Conservation (phyloP, 768 basidiomycete genomes). For the Dentipellis fragilis region DNA sequence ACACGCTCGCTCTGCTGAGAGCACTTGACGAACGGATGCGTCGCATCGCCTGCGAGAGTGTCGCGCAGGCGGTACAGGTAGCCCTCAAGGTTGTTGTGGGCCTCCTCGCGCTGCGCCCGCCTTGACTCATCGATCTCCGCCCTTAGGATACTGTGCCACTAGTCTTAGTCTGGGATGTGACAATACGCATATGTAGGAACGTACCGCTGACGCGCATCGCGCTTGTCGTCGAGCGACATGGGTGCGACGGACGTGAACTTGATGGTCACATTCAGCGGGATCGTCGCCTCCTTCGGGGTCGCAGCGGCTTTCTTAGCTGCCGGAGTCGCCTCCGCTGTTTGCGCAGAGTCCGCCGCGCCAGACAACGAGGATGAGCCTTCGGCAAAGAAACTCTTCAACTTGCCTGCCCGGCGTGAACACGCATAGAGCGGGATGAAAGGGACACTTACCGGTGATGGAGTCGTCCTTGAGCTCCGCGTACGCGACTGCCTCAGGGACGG, state of each 20-base stretch:
- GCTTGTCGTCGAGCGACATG: conserved; percentile 72
- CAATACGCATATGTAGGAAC: conserved; percentile 15
- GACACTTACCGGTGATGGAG: conserved; percentile 51
- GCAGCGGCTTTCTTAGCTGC: conserved; percentile 10
- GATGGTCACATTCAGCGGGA: conserved; percentile 53
- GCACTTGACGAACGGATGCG: conserved; percentile 77
- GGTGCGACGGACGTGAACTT: conserved; percentile 61
- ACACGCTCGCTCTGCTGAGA: conserved; percentile 66
- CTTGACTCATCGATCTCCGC: conserved; percentile 70
- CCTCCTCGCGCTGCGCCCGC: conserved; percentile 78
- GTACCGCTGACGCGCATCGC: conserved; percentile 60
- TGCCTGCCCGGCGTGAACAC: conserved; percentile 36
- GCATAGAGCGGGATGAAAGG: conserved; percentile 1
- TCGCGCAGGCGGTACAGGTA: conserved; percentile 91
- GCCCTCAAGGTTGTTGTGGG: conserved; percentile 81
- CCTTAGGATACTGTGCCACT: conserved; percentile 51
- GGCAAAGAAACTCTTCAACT: conserved; percentile 83
- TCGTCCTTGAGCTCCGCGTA: conserved; percentile 79
- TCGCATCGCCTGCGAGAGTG: conserved; percentile 55
- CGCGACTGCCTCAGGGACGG: conserved; percentile 68
- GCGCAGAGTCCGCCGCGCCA: conserved; percentile 22
- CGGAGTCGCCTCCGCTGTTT: conserved; percentile 29
- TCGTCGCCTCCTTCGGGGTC: conserved; percentile 46
- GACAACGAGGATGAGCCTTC: conserved; percentile 30
- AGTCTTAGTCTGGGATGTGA: not conserved